Evolutionary conservation across 768 basidiomycete species (phyloP).

Genomic region (Leucosporidium scottii): DNA sequence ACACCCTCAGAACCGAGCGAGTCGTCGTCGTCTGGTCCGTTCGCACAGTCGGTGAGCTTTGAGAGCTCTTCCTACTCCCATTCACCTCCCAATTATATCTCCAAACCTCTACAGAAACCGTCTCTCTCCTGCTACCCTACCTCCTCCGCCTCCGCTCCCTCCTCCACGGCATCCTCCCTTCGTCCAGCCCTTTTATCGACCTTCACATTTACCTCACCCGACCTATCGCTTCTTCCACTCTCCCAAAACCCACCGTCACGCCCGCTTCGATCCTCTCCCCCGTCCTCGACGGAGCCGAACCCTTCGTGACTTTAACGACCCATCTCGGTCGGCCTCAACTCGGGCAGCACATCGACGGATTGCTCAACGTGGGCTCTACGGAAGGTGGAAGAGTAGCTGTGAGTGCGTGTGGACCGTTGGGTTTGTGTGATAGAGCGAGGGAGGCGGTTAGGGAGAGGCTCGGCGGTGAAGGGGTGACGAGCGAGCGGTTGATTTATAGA

Average conservation of each 20-base stretch:
- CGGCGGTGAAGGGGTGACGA: not conserved
- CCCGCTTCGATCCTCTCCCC: not conserved
- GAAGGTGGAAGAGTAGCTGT: not conserved
- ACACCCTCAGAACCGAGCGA: not conserved
- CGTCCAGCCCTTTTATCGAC: not conserved
- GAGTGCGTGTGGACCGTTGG: not conserved
- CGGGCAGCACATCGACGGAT: not conserved
- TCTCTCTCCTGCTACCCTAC: conserved; percentile 2
- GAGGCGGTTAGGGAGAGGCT: conserved; percentile 6
- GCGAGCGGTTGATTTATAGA: not conserved
- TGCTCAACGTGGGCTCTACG: not conserved
- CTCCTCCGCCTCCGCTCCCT: conserved; percentile 1
- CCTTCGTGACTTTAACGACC: not conserved
- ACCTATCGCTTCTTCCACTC: not conserved
- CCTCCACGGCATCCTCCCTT: not conserved
- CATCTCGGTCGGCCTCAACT: conserved; percentile 3
- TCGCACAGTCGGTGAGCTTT: conserved; percentile 1
- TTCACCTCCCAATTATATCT: not conserved
- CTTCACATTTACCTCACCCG: not conserved
- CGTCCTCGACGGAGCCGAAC: too few species aligned
- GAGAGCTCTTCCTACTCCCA: too few species aligned
- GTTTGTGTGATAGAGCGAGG: not conserved
- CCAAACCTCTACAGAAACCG: not conserved
- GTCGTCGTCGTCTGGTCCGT: conserved; percentile 9
- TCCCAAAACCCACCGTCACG: not conserved